A percentile compares a stretch with the other conserved stretches of the same genome.
phyloP scores from a whole-genome alignment of 768 basidiomycete genomes.

The Leccinum disarticulatum region DNA sequence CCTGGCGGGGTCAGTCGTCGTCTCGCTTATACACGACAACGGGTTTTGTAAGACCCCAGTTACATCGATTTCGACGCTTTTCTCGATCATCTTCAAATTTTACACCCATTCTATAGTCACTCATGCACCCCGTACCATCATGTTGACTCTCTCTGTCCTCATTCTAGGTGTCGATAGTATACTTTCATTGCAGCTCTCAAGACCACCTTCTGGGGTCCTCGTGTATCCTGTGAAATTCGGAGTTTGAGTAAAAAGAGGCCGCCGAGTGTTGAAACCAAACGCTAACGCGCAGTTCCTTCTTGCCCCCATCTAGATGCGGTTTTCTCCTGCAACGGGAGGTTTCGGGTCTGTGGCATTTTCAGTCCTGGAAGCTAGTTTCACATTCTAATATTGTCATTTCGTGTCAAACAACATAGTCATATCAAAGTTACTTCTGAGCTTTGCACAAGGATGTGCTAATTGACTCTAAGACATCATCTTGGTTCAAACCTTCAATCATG shows the following conservation, averaged over 20 bases:
- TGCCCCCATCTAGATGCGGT: no score
- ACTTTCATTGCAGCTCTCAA: neutral
- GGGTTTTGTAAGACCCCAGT: constrained; percentile 1
- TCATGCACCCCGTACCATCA: neutral
- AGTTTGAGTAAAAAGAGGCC: neutral
- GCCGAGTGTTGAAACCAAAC: neutral
- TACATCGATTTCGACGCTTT: neutral
- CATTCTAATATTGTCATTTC: neutral
- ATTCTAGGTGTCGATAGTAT: neutral
- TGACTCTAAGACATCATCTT: no score
- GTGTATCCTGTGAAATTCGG: neutral
- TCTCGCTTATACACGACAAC: neutral
- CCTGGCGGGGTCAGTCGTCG: no score
- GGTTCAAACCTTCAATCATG: no score
- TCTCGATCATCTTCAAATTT: neutral
- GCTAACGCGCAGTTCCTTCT: no score
- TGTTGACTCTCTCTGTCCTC: neutral
- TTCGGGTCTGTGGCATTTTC: neutral
- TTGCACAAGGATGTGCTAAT: no score
- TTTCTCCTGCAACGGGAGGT: neutral
- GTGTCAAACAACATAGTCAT: no score
- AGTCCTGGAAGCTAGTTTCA: neutral
- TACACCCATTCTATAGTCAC: neutral
- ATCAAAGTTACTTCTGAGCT: no score
- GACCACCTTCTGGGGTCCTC: constrained; percentile 3